phyloP scores from a whole-genome alignment of 768 basidiomycete species.

The Pisolithus albus region DNA sequence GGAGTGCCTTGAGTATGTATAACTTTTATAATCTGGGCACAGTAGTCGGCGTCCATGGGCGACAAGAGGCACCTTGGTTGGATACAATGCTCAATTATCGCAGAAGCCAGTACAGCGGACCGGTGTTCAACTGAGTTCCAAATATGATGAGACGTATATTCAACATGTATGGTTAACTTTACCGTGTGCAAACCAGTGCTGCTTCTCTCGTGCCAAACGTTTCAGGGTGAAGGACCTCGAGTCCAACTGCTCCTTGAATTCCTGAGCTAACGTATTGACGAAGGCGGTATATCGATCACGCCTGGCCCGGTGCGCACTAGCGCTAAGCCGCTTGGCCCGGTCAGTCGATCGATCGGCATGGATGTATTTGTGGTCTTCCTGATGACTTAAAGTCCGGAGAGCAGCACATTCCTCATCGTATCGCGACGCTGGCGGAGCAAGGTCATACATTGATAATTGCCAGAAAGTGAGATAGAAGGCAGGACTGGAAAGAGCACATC shows the following conservation, averaged over 20 bases:
- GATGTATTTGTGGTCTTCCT: slow-evolving; percentile 58
- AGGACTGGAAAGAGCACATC: slow-evolving; percentile 44
- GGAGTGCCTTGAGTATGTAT: slow-evolving; percentile 86
- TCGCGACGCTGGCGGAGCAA: slow-evolving; percentile 64
- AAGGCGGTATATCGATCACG: slow-evolving; percentile 64
- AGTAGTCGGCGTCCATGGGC: slow-evolving; percentile 94
- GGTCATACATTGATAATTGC: slow-evolving; percentile 90
- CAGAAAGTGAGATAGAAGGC: slow-evolving; percentile 96
- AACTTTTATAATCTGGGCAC: slow-evolving; percentile 82
- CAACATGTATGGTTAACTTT: slow-evolving; percentile 5
- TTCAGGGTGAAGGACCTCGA: slow-evolving; percentile 71
- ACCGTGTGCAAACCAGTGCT: slow-evolving; percentile 77
- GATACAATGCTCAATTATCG: slow-evolving; percentile 85
- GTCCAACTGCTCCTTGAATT: slow-evolving; percentile 69
- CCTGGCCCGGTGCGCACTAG: slow-evolving; percentile 49
- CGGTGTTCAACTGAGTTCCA: slow-evolving; percentile 25
- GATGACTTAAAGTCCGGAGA: slow-evolving; percentile 53
- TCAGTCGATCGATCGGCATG: slow-evolving; percentile 70
- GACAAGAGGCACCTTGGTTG: slow-evolving; percentile 90
- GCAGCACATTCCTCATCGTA: slow-evolving; percentile 75
- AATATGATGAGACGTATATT: neutral
- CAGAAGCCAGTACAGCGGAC: slow-evolving; percentile 44
- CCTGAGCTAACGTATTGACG: slow-evolving; percentile 52
- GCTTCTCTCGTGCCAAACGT: slow-evolving; percentile 69
- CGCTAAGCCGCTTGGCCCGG: slow-evolving; percentile 50